These are phyloP conservation scores for Leccinum holopus DNA, from an alignment of 1,284 basidiomycete genomes.

Conservation along the genomic window DNA sequence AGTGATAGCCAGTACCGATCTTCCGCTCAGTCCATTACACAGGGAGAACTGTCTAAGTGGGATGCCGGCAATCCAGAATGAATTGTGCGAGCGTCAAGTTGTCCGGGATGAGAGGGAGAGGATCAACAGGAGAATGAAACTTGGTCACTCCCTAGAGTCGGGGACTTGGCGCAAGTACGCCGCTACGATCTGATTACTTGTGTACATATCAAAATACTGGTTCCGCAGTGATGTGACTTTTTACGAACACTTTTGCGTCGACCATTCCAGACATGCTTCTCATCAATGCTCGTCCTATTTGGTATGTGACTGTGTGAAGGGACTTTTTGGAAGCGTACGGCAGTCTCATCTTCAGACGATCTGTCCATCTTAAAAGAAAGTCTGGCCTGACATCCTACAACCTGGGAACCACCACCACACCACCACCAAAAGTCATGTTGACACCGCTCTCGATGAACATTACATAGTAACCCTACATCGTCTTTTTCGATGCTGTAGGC, in stretches of 20 bases:
- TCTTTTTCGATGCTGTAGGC: no score
- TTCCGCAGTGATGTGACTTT: background rate
- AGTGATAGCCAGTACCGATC: no score
- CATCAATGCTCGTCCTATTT: background rate
- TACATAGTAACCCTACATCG: conserved; percentile 17
- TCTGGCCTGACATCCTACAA: background rate
- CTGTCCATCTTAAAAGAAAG: conserved; percentile 8
- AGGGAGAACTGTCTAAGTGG: no score
- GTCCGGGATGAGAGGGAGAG: no score
- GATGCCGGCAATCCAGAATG: no score
- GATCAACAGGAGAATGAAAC: no score
- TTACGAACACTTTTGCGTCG: background rate
- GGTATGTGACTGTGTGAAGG: background rate
- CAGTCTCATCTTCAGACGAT: conserved; percentile 5
- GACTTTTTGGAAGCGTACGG: background rate
- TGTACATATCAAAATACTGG: background rate
- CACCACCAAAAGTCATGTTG: background rate
- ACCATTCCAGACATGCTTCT: background rate
- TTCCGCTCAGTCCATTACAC: no score
- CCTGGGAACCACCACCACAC: background rate
- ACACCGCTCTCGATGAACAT: background rate
- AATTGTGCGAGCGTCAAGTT: no score
- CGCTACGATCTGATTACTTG: background rate
- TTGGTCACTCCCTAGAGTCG: no score
- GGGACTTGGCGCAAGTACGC: no score